Percentiles rank a stretch among this genome's conserved stretches.
Evolutionary conservation across 352 stramenopile genomes (phyloP).

Genomic region (Peronospora belbahrii): DNA sequence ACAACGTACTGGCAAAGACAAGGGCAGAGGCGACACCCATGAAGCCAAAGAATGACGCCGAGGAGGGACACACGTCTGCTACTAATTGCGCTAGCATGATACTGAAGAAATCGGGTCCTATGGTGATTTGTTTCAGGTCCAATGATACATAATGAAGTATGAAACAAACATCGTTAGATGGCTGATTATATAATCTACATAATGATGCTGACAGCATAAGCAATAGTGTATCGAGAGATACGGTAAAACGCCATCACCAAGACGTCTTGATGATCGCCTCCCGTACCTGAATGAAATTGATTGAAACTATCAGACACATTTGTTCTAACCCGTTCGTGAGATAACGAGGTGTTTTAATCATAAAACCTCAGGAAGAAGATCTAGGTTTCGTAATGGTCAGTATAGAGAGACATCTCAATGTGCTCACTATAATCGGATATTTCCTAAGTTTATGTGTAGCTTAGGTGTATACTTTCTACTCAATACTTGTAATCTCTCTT

Average conservation of each 20-base stretch:
- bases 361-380: conserved; percentile 28
- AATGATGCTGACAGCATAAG: neutral
- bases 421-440: neutral
- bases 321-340: conserved; percentile 9
- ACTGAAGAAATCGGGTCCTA: conserved; percentile 6
- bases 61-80: conserved; percentile 95
- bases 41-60: conserved; percentile 99
- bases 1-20: conserved; percentile 47
- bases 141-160: neutral
- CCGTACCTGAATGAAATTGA: conserved; percentile 18
- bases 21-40: conserved; percentile 95
- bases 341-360: conserved; percentile 13
- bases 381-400: neutral
- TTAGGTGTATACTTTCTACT: neutral
- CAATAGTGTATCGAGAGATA: neutral
- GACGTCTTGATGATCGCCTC: neutral
- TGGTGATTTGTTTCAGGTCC: conserved; percentile 4
- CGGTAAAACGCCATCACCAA: neutral
- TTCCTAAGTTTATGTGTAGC: too few species aligned
- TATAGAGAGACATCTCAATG: neutral
- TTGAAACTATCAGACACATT: conserved; percentile 16
- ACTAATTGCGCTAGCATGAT: conserved; percentile 36
- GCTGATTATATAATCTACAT: neutral
- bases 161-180: conserved; percentile 4
- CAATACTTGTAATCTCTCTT: neutral